phyloP scores from a whole-genome alignment of 345 rosid species.

The Alliaria petiolata region DNA sequence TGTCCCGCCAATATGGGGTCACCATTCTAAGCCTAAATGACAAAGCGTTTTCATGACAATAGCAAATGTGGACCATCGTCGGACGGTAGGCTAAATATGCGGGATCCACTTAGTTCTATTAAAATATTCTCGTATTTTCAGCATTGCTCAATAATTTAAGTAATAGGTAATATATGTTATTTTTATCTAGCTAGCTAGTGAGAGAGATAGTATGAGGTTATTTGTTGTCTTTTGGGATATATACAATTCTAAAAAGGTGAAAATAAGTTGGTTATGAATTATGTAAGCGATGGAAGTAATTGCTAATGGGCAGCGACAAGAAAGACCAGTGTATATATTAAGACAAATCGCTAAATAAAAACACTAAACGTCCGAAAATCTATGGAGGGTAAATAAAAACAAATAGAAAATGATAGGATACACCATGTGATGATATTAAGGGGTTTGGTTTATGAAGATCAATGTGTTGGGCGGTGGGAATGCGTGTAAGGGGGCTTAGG shows the following conservation, averaged over 20 bases:
- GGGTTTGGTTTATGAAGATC: conserved; percentile 9
- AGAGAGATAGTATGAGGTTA: background rate
- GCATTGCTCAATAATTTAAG: no score
- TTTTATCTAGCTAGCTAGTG: background rate
- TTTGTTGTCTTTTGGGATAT: background rate
- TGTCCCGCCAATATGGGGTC: no score
- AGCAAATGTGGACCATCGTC: no score
- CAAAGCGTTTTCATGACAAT: no score
- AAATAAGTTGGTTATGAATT: conserved; percentile 8
- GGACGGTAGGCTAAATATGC: no score
- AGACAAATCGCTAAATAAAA: conserved; percentile 22
- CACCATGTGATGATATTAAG: conserved; percentile 24
- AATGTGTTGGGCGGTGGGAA: conserved; percentile 8
- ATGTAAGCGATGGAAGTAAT: conserved; percentile 10
- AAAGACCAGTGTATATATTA: background rate
- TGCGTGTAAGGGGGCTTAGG: no score
- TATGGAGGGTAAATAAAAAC: conserved; percentile 26
- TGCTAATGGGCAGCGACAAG: conserved; percentile 17
- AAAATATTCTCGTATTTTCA: no score
- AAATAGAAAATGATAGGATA: conserved; percentile 17
- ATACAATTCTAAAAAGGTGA: conserved; percentile 7
- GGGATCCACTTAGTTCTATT: background rate
- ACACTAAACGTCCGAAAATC: conserved; percentile 15
- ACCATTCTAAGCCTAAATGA: no score
- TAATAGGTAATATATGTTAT: background rate